Evolutionary conservation across 768 basidiomycete species (phyloP).

Genomic region (Lactarius tabidus): DNA sequence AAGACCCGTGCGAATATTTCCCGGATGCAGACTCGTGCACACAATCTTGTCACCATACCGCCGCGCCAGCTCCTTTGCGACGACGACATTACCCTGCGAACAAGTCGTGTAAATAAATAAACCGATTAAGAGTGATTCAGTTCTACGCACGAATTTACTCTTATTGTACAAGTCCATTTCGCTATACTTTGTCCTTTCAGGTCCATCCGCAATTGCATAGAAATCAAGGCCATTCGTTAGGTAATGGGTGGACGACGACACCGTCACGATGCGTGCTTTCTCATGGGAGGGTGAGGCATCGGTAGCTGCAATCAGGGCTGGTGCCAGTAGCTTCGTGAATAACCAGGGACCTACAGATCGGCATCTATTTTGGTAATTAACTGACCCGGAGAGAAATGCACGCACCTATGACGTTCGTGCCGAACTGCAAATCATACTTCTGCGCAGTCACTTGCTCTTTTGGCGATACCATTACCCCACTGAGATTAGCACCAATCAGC

Average conservation of each 20-base stretch:
- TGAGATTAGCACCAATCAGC: too few relatives aligned
- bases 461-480: too few relatives aligned
- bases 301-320: constrained; percentile 41
- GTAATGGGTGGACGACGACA: constrained; percentile 40
- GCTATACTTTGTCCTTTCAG: constrained; percentile 25
- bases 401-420: constrained; percentile 50
- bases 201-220: constrained; percentile 35
- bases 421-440: constrained; percentile 56
- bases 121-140: too few relatives aligned
- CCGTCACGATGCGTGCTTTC: constrained; percentile 46
- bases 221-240: constrained; percentile 36
- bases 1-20: too few relatives aligned
- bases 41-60: too few relatives aligned
- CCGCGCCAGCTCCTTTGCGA: too few relatives aligned
- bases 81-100: too few relatives aligned
- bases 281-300: constrained; percentile 35
- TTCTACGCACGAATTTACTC: constrained; percentile 41
- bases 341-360: constrained; percentile 65
- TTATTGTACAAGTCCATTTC: neutral
- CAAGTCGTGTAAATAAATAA: too few relatives aligned
- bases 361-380: neutral
- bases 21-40: too few relatives aligned
- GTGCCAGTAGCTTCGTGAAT: constrained; percentile 52
- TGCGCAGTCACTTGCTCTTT: constrained; percentile 34
- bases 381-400: neutral